These are phyloP conservation scores for Fusarium newnesense DNA, from an alignment of 2,329 filamentous ascomycete genomes.

Conservation along the genomic window DNA sequence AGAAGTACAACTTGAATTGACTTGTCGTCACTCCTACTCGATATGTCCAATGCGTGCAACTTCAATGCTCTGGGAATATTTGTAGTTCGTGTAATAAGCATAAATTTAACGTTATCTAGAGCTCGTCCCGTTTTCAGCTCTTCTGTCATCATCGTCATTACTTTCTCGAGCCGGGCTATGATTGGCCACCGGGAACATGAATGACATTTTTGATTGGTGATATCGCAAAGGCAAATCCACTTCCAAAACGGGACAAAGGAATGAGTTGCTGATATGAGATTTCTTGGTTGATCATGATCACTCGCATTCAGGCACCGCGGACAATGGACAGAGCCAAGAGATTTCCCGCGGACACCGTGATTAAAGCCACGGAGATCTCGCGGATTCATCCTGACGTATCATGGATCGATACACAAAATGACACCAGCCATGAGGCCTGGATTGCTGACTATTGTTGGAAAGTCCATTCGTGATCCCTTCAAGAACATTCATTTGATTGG, in stretches of 20 bases:
- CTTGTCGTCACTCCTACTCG: no score
- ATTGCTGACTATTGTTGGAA: background rate
- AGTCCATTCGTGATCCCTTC: background rate
- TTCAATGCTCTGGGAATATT: no score
- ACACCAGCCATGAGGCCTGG: background rate
- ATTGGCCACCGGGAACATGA: no score
- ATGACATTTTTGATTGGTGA: background rate
- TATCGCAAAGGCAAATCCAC: background rate
- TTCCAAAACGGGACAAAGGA: background rate
- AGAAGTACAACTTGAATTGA: no score
- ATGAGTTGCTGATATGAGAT: background rate
- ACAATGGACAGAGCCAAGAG: background rate
- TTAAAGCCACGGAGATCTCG: accelerated
- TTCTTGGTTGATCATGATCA: background rate
- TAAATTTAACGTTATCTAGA: background rate
- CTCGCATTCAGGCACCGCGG: background rate
- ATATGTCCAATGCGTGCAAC: no score
- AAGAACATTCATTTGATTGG: background rate
- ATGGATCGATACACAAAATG: background rate
- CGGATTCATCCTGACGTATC: background rate
- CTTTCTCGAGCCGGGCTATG: no score
- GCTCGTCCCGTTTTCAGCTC: no score
- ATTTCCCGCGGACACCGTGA: background rate
- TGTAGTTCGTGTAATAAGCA: background rate
- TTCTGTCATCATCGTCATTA: no score